Evolutionary conservation across 176 grass and related monocot genomes (phyloP).

Genomic region (Microstegium vimineum): DNA sequence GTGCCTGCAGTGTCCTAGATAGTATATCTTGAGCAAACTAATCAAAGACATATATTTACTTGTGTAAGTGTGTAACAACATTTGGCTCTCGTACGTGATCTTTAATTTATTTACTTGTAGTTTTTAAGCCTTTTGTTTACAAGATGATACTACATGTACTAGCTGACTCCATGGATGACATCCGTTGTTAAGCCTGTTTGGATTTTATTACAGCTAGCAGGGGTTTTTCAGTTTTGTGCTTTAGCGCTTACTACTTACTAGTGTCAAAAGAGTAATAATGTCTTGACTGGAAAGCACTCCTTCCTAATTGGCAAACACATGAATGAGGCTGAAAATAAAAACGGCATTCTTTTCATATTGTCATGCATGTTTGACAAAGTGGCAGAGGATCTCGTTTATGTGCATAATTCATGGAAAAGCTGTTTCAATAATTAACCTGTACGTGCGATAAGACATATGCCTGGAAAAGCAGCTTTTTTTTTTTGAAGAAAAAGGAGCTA

Average conservation of each 20-base stretch:
- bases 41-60: neutral
- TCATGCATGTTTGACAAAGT: neutral
- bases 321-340: neutral
- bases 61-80: neutral
- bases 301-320: neutral
- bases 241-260: neutral
- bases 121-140: neutral
- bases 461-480: neutral
- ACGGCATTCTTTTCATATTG: neutral
- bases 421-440: conserved; percentile 10
- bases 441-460: neutral
- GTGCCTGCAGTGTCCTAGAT: neutral
- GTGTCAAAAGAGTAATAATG: neutral
- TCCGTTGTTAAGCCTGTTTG: neutral
- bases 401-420: conserved; percentile 14
- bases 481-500: neutral
- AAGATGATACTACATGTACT: neutral
- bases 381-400: neutral
- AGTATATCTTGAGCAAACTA: neutral
- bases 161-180: neutral
- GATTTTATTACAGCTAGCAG: neutral
- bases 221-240: neutral
- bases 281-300: neutral
- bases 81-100: neutral
- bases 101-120: neutral